phyloP scores from a whole-genome alignment of 306 rosid genomes.

The Canavalia ensiformis region DNA sequence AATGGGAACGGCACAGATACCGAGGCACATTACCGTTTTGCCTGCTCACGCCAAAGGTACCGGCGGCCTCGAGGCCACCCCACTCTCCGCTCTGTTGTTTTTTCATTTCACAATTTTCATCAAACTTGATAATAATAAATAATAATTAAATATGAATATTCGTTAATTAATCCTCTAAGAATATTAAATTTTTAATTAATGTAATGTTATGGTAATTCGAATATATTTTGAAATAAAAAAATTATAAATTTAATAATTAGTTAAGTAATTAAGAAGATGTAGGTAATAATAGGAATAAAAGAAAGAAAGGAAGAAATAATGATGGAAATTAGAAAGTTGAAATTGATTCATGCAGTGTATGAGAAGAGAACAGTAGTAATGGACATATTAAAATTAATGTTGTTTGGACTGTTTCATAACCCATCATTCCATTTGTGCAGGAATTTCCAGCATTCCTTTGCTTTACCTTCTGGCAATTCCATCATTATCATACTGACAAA shows the following conservation, averaged over 20 bases:
- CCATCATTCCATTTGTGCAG: slow-evolving; percentile 72
- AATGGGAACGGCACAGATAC: not conserved
- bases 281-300: no score
- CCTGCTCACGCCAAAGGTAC: slow-evolving; percentile 67
- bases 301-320: not conserved
- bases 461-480: slow-evolving; percentile 47
- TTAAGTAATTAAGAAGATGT: no score
- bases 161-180: no score
- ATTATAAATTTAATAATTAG: no score
- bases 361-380: slow-evolving; percentile 37
- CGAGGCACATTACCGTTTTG: slow-evolving; percentile 50
- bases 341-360: slow-evolving; percentile 33
- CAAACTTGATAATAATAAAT: no score
- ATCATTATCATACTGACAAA: slow-evolving; percentile 60
- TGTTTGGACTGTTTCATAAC: slow-evolving; percentile 51
- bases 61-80: slow-evolving; percentile 79
- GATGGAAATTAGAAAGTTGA: slow-evolving; percentile 26
- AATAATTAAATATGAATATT: no score
- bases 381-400: slow-evolving; percentile 43
- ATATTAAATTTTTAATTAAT: no score
- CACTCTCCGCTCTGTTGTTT: slow-evolving; percentile 36
- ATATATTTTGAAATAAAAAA: no score
- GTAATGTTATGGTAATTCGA: no score
- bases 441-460: slow-evolving; percentile 59
- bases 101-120: not conserved